A percentile compares a stretch with the other conserved stretches of the same genome.
Evolutionary conservation across 257 asterid genomes (phyloP).

Genomic region (Osmanthus fragrans): DNA sequence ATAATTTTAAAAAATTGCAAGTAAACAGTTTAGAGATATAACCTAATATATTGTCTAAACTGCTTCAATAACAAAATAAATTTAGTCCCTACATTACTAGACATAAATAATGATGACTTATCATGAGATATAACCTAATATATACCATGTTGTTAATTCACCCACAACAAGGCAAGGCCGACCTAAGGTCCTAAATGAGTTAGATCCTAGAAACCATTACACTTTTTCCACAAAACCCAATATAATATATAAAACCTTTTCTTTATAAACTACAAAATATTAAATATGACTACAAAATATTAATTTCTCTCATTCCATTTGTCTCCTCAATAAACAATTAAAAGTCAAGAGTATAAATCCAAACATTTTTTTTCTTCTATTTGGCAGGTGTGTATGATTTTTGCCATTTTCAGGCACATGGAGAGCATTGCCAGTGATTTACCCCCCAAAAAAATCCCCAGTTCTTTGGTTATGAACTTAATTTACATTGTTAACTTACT

Average conservation of each 20-base stretch:
- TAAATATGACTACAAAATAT: too few species aligned
- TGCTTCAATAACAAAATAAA: neutral
- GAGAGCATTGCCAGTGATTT: neutral
- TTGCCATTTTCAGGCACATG: neutral
- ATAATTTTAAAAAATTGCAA: neutral
- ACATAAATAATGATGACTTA: neutral
- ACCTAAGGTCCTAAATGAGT: neutral
- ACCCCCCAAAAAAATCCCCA: neutral
- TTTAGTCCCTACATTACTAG: neutral
- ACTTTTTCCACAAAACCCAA: neutral
- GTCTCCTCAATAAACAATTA: neutral
- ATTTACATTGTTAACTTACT: neutral
- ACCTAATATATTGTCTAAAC: neutral
- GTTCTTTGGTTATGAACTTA: neutral
- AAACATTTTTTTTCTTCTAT: neutral
- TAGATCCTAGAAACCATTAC: neutral
- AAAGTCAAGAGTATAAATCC: neutral
- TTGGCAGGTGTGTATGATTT: too few species aligned
- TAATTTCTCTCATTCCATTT: neutral
- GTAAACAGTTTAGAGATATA: neutral
- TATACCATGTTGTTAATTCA: neutral
- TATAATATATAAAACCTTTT: neutral
- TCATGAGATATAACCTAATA: neutral
- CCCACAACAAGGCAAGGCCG: neutral
- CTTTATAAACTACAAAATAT: neutral